Evolutionary conservation across 129 eudicot genomes (phyloP), one percentile per base, ranked within the genome.

Genomic region (Arctium lappa): DNA sequence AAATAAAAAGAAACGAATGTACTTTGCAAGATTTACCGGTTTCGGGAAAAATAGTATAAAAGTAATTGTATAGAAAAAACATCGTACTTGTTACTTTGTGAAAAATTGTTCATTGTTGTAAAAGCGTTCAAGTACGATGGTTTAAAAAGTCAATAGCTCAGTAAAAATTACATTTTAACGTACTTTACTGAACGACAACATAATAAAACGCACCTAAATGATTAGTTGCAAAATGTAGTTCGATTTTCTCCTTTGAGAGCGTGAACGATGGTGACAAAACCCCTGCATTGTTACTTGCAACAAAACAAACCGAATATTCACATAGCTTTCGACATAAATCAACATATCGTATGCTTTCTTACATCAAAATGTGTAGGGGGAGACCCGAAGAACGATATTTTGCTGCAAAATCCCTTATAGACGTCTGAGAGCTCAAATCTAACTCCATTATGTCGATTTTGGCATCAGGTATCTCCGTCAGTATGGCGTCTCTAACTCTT

Each of bases 371-470:
- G 77, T 86, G 32, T 65, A 86, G 71, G 6, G 86, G 86, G 73
- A 73, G 78, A 46, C 78, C 83, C 2, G 73, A 78, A 33, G 86
- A 82, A 22, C 6, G 29, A 11, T 78, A 86, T 73, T 46, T 80
- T 33, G 78, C 71, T 29, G 89, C 89, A 86, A 86, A 86, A 27
- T 78, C 80, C 77, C 81, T 73, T 73, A 86, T 69, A 27, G 86
- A 82, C 34, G 73, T 48, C 33, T 38, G 77, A 44, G 86, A 82
- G 81, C 84, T 82, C 27, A 86, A 70, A 81, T 86, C 88, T 29
- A 86, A 53, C 86, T 81, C 88, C 88, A 81, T 72, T n/a, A 86
- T 42, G 18, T 82, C 84, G 18, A 86, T 76, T 82, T 86, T 86
- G 0, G 89, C 84, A 27, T 78, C 32, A 36, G 84, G 86, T 38